Conservation (phyloP, 768 basidiomycete species). For the Hypsizygus marmoreus region DNA sequence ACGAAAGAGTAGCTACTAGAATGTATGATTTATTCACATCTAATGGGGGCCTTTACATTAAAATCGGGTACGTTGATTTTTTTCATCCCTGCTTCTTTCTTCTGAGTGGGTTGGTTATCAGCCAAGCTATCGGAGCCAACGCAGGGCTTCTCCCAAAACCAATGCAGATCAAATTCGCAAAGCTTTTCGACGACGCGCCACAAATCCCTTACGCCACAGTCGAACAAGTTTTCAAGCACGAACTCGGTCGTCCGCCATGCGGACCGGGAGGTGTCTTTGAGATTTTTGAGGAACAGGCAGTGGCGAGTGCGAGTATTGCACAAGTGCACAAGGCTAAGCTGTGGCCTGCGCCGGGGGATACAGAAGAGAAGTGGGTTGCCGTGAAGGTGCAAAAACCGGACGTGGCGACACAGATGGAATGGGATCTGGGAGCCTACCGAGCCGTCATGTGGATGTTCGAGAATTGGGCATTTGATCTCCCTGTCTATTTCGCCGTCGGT, state of each 20-base stretch:
- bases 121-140: conserved; percentile 84
- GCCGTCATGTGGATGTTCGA: conserved; percentile 80
- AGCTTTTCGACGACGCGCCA: conserved; percentile 87
- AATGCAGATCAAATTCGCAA: conserved; percentile 80
- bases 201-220: conserved; percentile 77
- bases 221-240: conserved; percentile 62
- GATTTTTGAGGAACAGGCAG: conserved; percentile 71
- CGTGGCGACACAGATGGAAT: conserved; percentile 83
- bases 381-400: conserved; percentile 94
- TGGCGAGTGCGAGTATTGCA: conserved; percentile 89
- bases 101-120: conserved; percentile 30
- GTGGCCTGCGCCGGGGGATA: conserved; percentile 41
- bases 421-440: conserved; percentile 75
- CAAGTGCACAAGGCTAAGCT: conserved; percentile 84
- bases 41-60: conserved; percentile 87
- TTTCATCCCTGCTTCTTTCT: conserved; percentile 1
- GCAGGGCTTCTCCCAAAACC: conserved; percentile 82
- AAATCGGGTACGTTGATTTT: conserved; percentile 54
- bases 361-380: conserved; percentile 71
- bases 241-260: conserved; percentile 66
- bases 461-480: conserved; percentile 81
- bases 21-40: conserved; percentile 75
- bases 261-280: conserved; percentile 78
- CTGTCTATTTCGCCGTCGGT: conserved; percentile 81
- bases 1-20: conserved; percentile 81